Base-by-base conservation (phyloP, 2,329 filamentous ascomycete genomes). In the Trichocomaceae sp. region DNA sequence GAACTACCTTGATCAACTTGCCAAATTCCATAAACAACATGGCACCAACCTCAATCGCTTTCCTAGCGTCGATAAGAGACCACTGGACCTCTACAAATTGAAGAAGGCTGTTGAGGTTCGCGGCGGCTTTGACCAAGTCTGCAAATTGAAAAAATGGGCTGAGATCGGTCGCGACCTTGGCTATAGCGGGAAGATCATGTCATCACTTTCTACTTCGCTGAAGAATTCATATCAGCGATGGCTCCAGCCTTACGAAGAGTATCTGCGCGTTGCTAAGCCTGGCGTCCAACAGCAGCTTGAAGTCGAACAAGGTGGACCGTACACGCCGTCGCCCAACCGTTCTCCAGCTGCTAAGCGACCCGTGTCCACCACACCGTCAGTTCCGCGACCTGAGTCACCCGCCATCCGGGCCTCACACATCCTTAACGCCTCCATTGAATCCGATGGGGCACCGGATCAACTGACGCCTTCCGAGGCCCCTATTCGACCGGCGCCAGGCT, bases 181-280 rank as follows among this genome's bases (percentile, higher is more conserved):
- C 53, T 99, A 99, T 73, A 97, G 92, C 67, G 93, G 93, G 68
- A 99, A 99, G 77, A 99, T 99, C 60, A 99, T 99, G 93, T 97
- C 92, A 2, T 97, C 93, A 8, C 77, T 99, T 47, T 99, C 93
- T 5, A 99, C 93, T 0, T 97, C 93, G 5, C 80, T 99, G 42
- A 99, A 97, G 71, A 99, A 99, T 71, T 97, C 93, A 0, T 99
- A 95, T 64, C 90, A 96, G 69, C 86, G 92, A 73, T 99, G 93
- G 89, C 83, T 99, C 3, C 89, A 90, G 66, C 93, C 93, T 0
- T 99, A 97, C 64, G 93, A 99, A 71, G 90, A 97, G 59, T 99
- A 96, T 68, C 76, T 99, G 44, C 83, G 88, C 51, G 77, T 92
- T 13, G 92, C 90, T 51, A 97, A 96, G 69, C 93, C 93, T 2